Conservation (phyloP, 306 rosid species). For the Castanospermum australe region DNA sequence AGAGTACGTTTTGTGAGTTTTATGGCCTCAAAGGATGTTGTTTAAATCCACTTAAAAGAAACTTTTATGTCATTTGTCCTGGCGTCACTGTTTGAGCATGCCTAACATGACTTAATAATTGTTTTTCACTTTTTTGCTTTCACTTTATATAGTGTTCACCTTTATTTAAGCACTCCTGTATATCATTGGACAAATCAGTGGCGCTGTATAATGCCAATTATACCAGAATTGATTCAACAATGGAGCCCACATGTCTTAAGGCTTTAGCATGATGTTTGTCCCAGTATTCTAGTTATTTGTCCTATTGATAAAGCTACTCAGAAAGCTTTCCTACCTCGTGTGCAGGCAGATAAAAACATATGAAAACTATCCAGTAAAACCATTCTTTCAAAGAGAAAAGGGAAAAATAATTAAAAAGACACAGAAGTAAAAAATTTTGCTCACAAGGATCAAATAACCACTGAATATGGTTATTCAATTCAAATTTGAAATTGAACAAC, state of each 20-base stretch:
- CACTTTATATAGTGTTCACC: constrained; percentile 37
- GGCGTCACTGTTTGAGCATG: constrained; percentile 60
- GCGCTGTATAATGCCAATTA: constrained; percentile 13
- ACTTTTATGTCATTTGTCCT: constrained; percentile 57
- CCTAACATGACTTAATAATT: constrained; percentile 55
- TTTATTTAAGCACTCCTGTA: constrained; percentile 37
- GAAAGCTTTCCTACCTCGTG: neutral
- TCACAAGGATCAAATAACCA: neutral
- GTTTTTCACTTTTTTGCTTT: constrained; percentile 50
- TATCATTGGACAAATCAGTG: constrained; percentile 28
- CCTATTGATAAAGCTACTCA: constrained; percentile 9
- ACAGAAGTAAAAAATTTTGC: neutral
- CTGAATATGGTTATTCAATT: neutral
- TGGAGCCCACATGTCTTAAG: constrained; percentile 43
- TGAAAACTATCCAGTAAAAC: neutral
- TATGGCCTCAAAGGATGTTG: constrained; percentile 10
- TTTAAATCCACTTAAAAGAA: constrained; percentile 38
- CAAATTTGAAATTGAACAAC: no score
- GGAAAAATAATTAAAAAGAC: neutral
- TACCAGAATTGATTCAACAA: constrained; percentile 15
- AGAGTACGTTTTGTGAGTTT: constrained; percentile 17
- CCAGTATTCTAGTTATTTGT: neutral
- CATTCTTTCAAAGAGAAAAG: neutral
- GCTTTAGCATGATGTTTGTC: constrained; percentile 21
- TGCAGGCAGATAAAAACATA: neutral